phyloP scores from a whole-genome alignment of 495 filamentous ascomycete species.

The Pyrenula aspistea region DNA sequence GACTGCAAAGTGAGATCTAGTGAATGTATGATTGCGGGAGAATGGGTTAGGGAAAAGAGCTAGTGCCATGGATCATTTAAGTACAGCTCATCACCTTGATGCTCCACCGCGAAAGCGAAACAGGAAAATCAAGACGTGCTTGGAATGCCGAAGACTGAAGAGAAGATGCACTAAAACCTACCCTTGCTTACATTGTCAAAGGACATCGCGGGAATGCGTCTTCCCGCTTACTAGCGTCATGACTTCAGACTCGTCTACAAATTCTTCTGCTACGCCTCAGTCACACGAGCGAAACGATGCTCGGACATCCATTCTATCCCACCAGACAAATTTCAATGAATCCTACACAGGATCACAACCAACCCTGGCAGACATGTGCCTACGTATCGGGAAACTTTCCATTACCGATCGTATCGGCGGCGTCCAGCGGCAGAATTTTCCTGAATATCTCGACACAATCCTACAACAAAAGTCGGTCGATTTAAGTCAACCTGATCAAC shows the following conservation, averaged over 20 bases:
- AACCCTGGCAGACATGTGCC: slow-evolving; percentile 37
- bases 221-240: slow-evolving; percentile 49
- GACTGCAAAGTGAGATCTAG: too few species aligned
- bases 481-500: not conserved
- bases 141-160: slow-evolving; percentile 67
- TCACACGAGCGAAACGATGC: slow-evolving; percentile 49
- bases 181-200: slow-evolving; percentile 60
- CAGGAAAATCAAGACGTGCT: slow-evolving; percentile 56
- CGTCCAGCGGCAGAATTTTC: not conserved
- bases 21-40: too few species aligned
- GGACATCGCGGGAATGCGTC: slow-evolving; percentile 48
- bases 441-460: not conserved
- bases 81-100: too few species aligned
- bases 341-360: not conserved
- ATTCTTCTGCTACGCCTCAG: slow-evolving; percentile 56
- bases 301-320: slow-evolving; percentile 27
- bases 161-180: slow-evolving; percentile 65
- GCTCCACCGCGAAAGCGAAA: slow-evolving; percentile 51
- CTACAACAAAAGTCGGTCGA: not conserved
- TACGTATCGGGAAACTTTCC: slow-evolving; percentile 27
- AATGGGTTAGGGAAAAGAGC: too few species aligned
- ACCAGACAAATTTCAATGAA: not conserved
- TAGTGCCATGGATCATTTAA: too few species aligned
- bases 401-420: slow-evolving; percentile 2
- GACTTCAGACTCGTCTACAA: slow-evolving; percentile 51